Evolutionary conservation across 2,329 filamentous ascomycete species (phyloP).

Genomic region (Cadophora sp.): DNA sequence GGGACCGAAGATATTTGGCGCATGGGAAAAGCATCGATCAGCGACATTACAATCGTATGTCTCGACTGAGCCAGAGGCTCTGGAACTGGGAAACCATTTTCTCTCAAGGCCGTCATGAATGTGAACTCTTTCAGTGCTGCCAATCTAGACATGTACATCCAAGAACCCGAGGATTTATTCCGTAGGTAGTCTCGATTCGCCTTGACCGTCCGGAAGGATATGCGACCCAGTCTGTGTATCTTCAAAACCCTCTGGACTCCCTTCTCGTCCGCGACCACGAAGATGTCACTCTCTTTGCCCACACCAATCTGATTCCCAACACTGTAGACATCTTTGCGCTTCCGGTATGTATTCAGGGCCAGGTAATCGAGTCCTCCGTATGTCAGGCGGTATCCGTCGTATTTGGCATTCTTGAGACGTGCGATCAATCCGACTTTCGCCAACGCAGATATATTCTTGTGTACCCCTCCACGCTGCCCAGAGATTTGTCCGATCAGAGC

Average conservation of each 20-base stretch:
- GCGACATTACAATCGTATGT: constrained; percentile 95
- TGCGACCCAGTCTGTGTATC: constrained; percentile 93
- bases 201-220: constrained; percentile 96
- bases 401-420: constrained; percentile 92
- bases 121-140: constrained; percentile 94
- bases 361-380: constrained; percentile 98
- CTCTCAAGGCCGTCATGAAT: constrained; percentile 86
- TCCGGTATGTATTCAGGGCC: constrained; percentile 88
- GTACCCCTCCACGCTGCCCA: constrained; percentile 81
- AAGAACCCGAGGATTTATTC: constrained; percentile 80
- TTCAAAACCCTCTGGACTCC: constrained; percentile 86
- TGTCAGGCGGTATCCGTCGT: constrained; percentile 95
- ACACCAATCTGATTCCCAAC: constrained; percentile 95
- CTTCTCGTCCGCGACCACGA: constrained; percentile 83
- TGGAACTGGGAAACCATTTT: constrained; percentile 89
- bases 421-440: constrained; percentile 93
- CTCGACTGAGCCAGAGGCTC: constrained; percentile 87
- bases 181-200: constrained; percentile 94
- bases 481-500: constrained; percentile 85
- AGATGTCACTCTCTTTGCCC: constrained; percentile 97
- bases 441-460: constrained; percentile 85
- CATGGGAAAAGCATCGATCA: constrained; percentile 91
- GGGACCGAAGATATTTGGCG: constrained; percentile 86
- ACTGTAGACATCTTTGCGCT: constrained; percentile 82
- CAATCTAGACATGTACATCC: constrained; percentile 97